phyloP scores from a whole-genome alignment of 176 grass and related monocot species.

The Eragrostis nindensis region DNA sequence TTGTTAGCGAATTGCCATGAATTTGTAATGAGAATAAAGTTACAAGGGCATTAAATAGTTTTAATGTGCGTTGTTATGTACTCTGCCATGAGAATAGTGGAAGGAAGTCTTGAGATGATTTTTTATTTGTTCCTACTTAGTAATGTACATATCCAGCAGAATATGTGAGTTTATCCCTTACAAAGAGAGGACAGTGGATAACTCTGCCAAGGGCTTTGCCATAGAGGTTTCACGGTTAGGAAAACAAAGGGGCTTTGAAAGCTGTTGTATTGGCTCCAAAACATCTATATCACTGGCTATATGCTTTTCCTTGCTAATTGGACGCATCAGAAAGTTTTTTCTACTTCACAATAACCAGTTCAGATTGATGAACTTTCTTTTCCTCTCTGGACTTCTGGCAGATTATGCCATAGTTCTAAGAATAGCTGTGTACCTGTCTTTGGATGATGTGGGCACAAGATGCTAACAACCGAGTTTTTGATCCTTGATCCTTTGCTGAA shows the following conservation, averaged over 20 bases:
- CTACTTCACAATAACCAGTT: neutral
- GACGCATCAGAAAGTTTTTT: neutral
- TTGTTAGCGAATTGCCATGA: neutral
- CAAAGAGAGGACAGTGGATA: neutral
- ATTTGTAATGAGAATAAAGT: neutral
- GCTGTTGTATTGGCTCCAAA: neutral
- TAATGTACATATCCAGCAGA: neutral
- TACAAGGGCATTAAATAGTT: neutral
- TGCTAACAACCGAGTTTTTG: too few relatives aligned
- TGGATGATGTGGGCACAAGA: too few relatives aligned
- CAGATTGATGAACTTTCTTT: neutral
- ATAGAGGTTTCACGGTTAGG: neutral
- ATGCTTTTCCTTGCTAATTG: neutral
- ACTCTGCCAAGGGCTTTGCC: neutral
- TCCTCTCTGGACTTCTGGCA: neutral
- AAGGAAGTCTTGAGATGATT: neutral
- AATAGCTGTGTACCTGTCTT: neutral
- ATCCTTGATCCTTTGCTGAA: neutral
- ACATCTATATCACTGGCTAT: neutral
- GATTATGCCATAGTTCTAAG: neutral
- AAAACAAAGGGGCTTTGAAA: neutral
- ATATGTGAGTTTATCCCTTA: neutral
- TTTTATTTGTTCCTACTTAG: constrained; percentile 2
- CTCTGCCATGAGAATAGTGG: neutral
- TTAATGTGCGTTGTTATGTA: neutral